phyloP scores from a whole-genome alignment of 73 alveolate species.

The Paramecium sexaurelia region DNA sequence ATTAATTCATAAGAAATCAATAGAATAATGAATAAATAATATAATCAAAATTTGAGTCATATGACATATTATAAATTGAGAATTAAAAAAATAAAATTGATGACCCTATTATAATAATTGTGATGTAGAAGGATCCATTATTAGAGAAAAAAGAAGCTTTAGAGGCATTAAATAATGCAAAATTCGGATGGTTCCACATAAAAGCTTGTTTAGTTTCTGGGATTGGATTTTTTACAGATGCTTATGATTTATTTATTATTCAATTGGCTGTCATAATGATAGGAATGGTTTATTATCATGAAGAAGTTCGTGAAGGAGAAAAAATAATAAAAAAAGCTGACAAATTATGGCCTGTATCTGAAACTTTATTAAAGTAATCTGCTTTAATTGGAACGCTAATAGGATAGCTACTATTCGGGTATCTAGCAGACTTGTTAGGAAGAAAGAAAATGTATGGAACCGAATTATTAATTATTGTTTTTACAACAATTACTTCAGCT shows the following conservation, averaged over 20 bases:
- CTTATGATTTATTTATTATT: conserved; percentile 61
- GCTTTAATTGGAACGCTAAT: conserved; percentile 38
- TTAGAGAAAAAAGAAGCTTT: neutral
- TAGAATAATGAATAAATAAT: neutral
- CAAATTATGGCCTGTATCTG: neutral
- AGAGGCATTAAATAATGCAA: conserved; percentile 5
- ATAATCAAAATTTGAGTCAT: neutral
- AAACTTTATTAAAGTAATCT: neutral
- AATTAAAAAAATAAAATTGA: neutral
- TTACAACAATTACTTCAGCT: neutral
- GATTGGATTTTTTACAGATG: conserved; percentile 63
- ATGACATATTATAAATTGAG: neutral
- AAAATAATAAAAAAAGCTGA: neutral
- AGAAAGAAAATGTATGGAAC: conserved; percentile 61
- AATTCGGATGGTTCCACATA: conserved; percentile 49
- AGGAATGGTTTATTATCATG: conserved; percentile 46
- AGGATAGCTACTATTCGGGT: conserved; percentile 58
- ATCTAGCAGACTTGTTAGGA: conserved; percentile 60
- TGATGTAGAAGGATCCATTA: neutral
- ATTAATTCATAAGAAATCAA: neutral
- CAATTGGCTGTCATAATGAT: conserved; percentile 14
- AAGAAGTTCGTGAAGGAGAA: neutral
- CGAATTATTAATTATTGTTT: neutral
- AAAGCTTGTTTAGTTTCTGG: conserved; percentile 39
- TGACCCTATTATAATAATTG: neutral